Conservation (phyloP, 1,139 yeast genomes). For the Hanseniaspora sp. region DNA sequence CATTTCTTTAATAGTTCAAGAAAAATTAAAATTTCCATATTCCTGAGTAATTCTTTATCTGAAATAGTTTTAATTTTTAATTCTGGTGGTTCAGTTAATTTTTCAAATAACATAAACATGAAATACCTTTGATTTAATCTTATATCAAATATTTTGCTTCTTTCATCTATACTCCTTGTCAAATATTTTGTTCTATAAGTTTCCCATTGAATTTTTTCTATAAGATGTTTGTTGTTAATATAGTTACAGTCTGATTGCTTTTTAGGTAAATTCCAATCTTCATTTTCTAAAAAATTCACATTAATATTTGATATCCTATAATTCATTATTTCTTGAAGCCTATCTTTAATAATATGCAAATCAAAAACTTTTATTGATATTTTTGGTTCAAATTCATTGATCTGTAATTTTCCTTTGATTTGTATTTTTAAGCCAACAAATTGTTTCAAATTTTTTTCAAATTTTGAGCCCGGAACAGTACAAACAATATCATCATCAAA, state of each 20-base stretch:
- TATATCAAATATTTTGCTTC: neutral
- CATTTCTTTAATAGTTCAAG: neutral
- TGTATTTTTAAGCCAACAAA: neutral
- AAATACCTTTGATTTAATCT: neutral
- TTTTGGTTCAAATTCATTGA: neutral
- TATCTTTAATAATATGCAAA: neutral
- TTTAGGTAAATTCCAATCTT: neutral
- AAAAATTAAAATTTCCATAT: neutral
- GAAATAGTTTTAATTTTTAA: neutral
- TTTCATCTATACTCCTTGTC: neutral
- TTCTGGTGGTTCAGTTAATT: neutral
- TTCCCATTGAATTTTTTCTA: neutral
- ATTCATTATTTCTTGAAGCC: neutral
- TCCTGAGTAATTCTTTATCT: neutral
- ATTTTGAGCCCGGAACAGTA: neutral
- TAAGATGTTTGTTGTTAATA: neutral
- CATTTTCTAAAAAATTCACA: neutral
- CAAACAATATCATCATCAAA: constrained; percentile 4
- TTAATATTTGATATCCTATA: neutral
- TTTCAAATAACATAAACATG: neutral
- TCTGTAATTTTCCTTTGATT: constrained; percentile 1
- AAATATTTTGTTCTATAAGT: neutral
- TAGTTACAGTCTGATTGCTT: neutral
- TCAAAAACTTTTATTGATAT: neutral
- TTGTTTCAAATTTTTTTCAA: neutral